Evolutionary conservation across 2,329 filamentous ascomycete genomes (phyloP).

Genomic region (Cordyceps farinosa): DNA sequence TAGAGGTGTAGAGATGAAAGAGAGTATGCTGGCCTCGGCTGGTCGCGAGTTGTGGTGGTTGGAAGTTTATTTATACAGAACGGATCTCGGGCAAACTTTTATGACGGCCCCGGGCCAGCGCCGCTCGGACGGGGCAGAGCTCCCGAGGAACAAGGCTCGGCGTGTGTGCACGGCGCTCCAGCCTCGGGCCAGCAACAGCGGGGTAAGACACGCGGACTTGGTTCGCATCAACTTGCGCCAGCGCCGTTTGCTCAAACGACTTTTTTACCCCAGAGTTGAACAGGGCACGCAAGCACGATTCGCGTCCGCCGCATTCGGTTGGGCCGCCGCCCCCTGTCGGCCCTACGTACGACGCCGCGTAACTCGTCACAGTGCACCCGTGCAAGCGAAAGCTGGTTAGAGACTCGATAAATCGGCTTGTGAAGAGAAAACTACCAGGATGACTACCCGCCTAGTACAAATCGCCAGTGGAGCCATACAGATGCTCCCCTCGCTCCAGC

Average conservation of each 20-base stretch:
- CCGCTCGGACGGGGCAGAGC: not conserved
- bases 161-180: not conserved
- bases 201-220: not conserved
- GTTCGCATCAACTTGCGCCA: too few species aligned
- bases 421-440: not conserved
- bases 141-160: not conserved
- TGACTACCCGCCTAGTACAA: slow-evolving; percentile 22
- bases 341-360: not conserved
- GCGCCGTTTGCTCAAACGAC: too few species aligned
- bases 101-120: not conserved
- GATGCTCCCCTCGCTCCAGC: slow-evolving; percentile 26
- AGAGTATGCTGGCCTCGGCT: not conserved
- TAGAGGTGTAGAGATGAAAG: not conserved
- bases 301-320: not conserved
- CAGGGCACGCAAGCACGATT: not conserved
- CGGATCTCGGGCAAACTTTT: slow-evolving; percentile 13
- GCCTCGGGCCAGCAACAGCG: slow-evolving; percentile 9
- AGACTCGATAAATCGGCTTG: not conserved
- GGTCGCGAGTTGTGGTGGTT: not conserved
- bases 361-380: not conserved
- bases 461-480: slow-evolving; percentile 27
- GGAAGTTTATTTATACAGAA: not conserved
- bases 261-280: not conserved
- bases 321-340: too few species aligned
- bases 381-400: not conserved